phyloP scores from a whole-genome alignment of 1,284 basidiomycete species.

The Boletus semigastroideus region DNA sequence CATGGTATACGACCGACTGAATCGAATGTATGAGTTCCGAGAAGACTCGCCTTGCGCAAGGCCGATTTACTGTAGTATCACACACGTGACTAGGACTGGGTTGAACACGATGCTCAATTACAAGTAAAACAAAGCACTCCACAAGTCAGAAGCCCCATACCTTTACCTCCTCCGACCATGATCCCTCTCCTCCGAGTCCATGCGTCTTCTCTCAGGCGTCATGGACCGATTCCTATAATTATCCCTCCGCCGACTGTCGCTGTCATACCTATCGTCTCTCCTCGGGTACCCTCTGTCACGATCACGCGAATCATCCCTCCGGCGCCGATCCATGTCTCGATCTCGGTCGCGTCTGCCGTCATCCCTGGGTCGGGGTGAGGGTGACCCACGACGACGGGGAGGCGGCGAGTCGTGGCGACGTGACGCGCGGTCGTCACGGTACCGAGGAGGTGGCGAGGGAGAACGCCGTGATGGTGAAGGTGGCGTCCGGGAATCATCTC shows the following conservation, averaged over 20 bases:
- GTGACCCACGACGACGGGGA: slow-evolving; percentile 24
- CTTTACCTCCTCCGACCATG: slow-evolving; percentile 22
- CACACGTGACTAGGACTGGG: no score
- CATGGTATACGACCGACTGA: slow-evolving; percentile 11
- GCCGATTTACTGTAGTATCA: no score
- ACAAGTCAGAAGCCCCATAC: neutral
- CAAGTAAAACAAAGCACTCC: neutral
- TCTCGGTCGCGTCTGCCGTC: slow-evolving; percentile 18
- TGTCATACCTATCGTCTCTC: slow-evolving; percentile 18
- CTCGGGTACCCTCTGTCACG: slow-evolving; percentile 16
- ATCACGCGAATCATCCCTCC: slow-evolving; percentile 27
- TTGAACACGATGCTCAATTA: neutral
- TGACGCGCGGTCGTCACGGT: slow-evolving; percentile 30
- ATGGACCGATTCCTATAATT: slow-evolving; percentile 27
- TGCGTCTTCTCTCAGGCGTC: slow-evolving; percentile 22
- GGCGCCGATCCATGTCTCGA: slow-evolving; percentile 26
- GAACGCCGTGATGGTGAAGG: slow-evolving; percentile 30
- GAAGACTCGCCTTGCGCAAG: no score
- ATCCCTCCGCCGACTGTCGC: slow-evolving; percentile 16
- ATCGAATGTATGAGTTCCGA: no score
- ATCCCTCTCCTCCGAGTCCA: slow-evolving; percentile 25
- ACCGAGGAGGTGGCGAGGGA: slow-evolving; percentile 37
- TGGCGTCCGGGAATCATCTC: slow-evolving; percentile 28
- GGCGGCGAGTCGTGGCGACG: slow-evolving; percentile 35
- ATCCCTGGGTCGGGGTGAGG: slow-evolving; percentile 22